Evolutionary conservation across 306 rosid species (phyloP).

Genomic region (Medicago ruthenica): DNA sequence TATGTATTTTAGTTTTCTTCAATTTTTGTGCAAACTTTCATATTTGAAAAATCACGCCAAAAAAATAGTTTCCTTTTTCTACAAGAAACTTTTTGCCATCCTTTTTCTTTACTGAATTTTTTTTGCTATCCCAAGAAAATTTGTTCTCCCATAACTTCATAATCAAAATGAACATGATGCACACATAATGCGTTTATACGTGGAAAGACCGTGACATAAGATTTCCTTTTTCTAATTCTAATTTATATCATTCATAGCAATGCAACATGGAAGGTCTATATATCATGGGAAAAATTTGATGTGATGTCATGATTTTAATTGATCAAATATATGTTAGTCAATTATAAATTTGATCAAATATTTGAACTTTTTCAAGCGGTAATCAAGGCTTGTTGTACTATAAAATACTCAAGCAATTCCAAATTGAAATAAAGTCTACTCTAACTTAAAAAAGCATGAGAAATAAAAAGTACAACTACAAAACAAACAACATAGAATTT

Average conservation of each 20-base stretch:
- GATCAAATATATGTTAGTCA: background rate
- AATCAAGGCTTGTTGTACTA: background rate
- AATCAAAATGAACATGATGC: no score
- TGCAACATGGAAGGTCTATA: background rate
- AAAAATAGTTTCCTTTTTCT: no score
- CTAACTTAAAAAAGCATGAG: background rate
- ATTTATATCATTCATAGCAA: background rate
- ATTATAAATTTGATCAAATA: no score
- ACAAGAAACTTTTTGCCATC: no score
- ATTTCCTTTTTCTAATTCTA: background rate
- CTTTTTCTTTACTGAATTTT: no score
- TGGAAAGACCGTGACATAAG: background rate
- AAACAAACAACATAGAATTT: conserved; percentile 43
- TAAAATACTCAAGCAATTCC: background rate
- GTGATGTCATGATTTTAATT: background rate
- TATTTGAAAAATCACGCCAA: no score
- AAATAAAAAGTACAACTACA: conserved; percentile 27
- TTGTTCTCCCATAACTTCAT: no score
- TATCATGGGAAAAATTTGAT: background rate
- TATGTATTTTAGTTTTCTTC: no score
- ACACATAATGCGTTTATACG: background rate
- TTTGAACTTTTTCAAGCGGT: background rate
- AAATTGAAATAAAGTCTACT: conserved; percentile 25
- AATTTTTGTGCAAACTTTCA: no score
- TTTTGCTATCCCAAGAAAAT: no score